Conservation (phyloP, 805 yeast species). For the Sugiyamaella chiloensis region DNA sequence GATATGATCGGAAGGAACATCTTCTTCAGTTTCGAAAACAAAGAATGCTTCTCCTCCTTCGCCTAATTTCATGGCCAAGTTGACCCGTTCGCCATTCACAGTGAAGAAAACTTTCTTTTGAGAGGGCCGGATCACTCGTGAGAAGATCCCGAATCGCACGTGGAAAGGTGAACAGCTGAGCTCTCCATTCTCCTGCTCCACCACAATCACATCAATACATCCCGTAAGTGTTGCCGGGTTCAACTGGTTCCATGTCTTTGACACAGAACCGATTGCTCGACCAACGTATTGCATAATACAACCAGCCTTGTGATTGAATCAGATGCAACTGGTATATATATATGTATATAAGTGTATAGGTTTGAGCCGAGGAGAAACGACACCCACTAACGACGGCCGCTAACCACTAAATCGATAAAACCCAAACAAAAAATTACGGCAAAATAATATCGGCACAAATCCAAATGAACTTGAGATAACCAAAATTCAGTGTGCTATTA, state of each 20-base stretch:
- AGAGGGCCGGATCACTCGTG: slow-evolving; percentile 76
- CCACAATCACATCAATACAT: slow-evolving; percentile 93
- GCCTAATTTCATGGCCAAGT: slow-evolving; percentile 92
- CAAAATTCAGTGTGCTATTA: no score
- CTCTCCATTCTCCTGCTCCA: slow-evolving; percentile 80
- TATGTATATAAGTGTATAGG: no score
- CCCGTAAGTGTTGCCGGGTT: slow-evolving; percentile 96
- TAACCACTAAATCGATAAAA: no score
- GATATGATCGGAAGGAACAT: slow-evolving; percentile 70
- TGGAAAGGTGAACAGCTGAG: slow-evolving; percentile 94
- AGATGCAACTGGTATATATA: no score
- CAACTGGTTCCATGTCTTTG: slow-evolving; percentile 94
- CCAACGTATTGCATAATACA: slow-evolving; percentile 88
- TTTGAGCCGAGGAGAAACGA: no score
- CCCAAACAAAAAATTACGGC: no score
- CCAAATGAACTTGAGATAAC: no score
- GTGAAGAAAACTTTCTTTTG: slow-evolving; percentile 89
- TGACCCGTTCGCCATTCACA: slow-evolving; percentile 77
- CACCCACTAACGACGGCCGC: no score
- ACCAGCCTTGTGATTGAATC: no score
- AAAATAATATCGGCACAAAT: no score
- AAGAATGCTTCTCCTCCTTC: slow-evolving; percentile 98
- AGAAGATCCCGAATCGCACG: slow-evolving; percentile 92
- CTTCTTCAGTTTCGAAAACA: slow-evolving; percentile 78
- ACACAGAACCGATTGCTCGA: slow-evolving; percentile 89